phyloP scores from a whole-genome alignment of 2,329 filamentous ascomycete genomes.

The Curvularia verruculosa region DNA sequence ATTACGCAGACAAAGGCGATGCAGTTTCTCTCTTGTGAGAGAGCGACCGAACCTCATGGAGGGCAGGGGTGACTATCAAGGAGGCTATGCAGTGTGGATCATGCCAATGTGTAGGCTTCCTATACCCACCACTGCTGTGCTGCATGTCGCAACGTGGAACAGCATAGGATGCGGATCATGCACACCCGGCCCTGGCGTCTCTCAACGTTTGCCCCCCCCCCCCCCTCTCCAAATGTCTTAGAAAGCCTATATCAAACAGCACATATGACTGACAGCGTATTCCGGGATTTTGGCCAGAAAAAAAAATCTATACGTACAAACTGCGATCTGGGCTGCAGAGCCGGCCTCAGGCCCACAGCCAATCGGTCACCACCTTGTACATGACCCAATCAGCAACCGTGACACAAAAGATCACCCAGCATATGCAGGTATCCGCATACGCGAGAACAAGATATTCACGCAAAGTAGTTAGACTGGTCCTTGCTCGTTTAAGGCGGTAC shows the following conservation, averaged over 20 bases:
- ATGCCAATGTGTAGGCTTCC: neutral
- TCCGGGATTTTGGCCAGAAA: neutral
- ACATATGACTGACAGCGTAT: neutral
- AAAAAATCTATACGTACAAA: neutral
- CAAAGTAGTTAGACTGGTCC: neutral
- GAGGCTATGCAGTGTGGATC: neutral
- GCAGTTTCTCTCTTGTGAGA: neutral
- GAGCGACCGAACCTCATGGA: neutral
- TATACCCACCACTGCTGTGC: neutral
- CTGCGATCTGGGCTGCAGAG: neutral
- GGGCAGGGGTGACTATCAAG: neutral
- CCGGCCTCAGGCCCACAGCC: neutral
- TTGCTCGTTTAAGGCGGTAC: neutral
- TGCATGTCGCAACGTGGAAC: neutral
- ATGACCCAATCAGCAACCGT: neutral
- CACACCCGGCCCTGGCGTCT: neutral
- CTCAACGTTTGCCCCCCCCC: neutral
- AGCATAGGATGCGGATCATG: neutral
- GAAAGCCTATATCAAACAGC: neutral
- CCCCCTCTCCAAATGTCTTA: neutral
- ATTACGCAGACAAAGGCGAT: neutral
- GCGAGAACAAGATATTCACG: neutral
- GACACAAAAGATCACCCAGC: neutral
- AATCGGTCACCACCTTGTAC: neutral
- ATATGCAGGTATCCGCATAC: slow-evolving; percentile 7